A percentile compares a stretch with the other conserved stretches of the same genome.
phyloP scores from a whole-genome alignment of 2,329 filamentous ascomycete species.

The Nannizziopsis barbatae region DNA sequence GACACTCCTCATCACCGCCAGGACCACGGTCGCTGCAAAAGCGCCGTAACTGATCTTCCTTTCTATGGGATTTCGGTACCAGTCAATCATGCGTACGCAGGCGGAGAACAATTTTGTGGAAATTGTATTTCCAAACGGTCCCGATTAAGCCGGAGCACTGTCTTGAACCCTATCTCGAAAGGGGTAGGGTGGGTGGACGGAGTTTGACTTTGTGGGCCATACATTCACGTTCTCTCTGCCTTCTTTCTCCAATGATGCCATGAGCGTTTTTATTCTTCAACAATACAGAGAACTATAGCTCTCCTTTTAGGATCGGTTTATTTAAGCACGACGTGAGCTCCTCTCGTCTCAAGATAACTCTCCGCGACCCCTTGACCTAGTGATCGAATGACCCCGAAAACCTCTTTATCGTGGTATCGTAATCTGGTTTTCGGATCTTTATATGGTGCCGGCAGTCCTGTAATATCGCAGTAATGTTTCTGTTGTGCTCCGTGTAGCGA shows the following conservation, averaged over 20 bases:
- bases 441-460: slow-evolving; percentile 81
- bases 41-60: slow-evolving; percentile 49
- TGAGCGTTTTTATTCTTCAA: not conserved
- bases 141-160: slow-evolving; percentile 99
- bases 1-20: slow-evolving; percentile 28
- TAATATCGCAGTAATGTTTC: slow-evolving; percentile 91
- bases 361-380: slow-evolving; percentile 75
- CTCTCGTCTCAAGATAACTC: slow-evolving; percentile 77
- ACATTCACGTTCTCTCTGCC: slow-evolving; percentile 42
- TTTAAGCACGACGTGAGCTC: slow-evolving; percentile 87
- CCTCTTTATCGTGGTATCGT: slow-evolving; percentile 84
- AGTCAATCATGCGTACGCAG: slow-evolving; percentile 36
- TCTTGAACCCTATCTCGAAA: slow-evolving; percentile 73
- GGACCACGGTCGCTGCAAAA: slow-evolving; percentile 41
- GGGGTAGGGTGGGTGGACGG: slow-evolving; percentile 72
- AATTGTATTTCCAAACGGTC: slow-evolving; percentile 42
- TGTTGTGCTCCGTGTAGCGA: slow-evolving; percentile 66
- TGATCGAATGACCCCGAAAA: slow-evolving; percentile 71
- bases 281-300: not conserved
- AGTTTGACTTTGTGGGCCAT: slow-evolving; percentile 91
- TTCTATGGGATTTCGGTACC: slow-evolving; percentile 64
- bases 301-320: slow-evolving; percentile 30
- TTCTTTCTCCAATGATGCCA: not conserved
- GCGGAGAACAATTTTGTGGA: slow-evolving; percentile 56
- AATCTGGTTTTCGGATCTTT: slow-evolving; percentile 89